Percentiles rank a stretch among this genome's conserved stretches.
Evolutionary conservation across 257 asterid species (phyloP).

Genomic region (Schizonepeta tenuifolia): DNA sequence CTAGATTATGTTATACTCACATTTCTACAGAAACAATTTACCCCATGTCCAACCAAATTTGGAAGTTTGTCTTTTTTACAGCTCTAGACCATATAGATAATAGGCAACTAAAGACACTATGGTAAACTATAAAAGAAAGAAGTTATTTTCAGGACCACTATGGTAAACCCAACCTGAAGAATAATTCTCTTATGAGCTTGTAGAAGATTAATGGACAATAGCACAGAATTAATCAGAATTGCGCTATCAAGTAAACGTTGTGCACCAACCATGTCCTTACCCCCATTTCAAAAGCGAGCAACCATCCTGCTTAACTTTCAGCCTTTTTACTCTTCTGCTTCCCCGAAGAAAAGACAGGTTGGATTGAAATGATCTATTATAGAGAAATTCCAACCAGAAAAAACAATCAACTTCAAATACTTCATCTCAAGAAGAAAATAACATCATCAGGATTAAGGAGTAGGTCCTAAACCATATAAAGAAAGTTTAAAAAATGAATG

Average conservation of each 20-base stretch:
- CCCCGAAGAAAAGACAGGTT: conserved; percentile 52
- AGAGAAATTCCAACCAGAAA: conserved; percentile 53
- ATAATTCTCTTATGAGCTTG: conserved; percentile 22
- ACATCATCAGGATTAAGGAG: conserved; percentile 33
- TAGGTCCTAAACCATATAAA: conserved; percentile 31
- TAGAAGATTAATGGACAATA: conserved; percentile 11
- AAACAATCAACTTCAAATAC: conserved; percentile 48
- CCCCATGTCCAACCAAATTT: background rate
- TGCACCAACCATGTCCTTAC: conserved; percentile 58
- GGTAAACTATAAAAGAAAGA: background rate
- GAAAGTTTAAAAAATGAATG: background rate
- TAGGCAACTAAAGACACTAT: background rate
- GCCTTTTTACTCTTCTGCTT: conserved; percentile 55
- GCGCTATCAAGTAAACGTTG: conserved; percentile 34
- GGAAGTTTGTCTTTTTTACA: conserved; percentile 1
- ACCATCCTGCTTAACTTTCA: conserved; percentile 56
- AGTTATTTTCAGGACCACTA: conserved; percentile 2
- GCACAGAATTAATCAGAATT: conserved; percentile 15
- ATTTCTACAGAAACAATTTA: background rate
- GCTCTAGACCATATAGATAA: background rate
- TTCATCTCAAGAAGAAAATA: conserved; percentile 30
- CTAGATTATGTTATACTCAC: background rate
- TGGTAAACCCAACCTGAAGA: background rate
- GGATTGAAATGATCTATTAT: conserved; percentile 56
- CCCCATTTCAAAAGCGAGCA: conserved; percentile 49